Conservation (phyloP, 2,329 filamentous ascomycete genomes). For the Alternaria incomplexa region DNA sequence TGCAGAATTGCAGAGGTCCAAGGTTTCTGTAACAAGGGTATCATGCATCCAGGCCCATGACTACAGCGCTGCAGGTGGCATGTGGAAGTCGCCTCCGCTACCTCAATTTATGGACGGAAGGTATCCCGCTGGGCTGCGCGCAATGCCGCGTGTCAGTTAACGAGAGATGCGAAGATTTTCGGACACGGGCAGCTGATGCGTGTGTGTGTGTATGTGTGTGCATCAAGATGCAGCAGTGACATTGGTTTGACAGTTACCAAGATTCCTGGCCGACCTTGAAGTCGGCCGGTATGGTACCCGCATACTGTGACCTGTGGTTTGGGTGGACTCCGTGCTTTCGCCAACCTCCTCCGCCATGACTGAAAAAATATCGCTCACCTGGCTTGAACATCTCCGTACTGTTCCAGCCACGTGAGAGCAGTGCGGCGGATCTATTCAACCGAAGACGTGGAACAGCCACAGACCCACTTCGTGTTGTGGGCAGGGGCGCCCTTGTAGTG, state of each 20-base stretch:
- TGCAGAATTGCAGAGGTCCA: not conserved
- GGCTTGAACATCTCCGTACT: slow-evolving; percentile 17
- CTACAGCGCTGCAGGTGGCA: slow-evolving; percentile 19
- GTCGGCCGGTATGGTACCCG: slow-evolving; percentile 15
- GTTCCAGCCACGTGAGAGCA: slow-evolving; percentile 39
- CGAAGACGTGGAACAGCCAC: slow-evolving; percentile 37
- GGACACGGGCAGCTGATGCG: slow-evolving; percentile 10
- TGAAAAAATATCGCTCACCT: slow-evolving; percentile 5
- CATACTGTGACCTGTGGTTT: slow-evolving; percentile 11
- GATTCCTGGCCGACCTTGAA: slow-evolving; percentile 17
- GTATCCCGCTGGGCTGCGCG: slow-evolving; percentile 24
- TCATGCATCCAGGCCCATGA: slow-evolving; percentile 19
- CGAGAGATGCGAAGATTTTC: slow-evolving; percentile 13
- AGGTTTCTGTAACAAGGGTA: slow-evolving; percentile 11
- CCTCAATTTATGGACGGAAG: slow-evolving; percentile 36
- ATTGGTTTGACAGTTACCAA: slow-evolving; percentile 12
- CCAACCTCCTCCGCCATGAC: slow-evolving; percentile 24
- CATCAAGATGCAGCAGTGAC: slow-evolving; percentile 15
- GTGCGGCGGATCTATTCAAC: slow-evolving; percentile 31
- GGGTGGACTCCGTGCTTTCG: slow-evolving; percentile 15
- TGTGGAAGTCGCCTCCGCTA: slow-evolving; percentile 18
- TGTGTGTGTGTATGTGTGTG: slow-evolving; percentile 6
- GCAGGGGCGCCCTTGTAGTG: slow-evolving; percentile 37
- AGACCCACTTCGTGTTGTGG: slow-evolving; percentile 25
- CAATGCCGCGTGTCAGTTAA: slow-evolving; percentile 17